Percentiles rank a stretch among this genome's conserved stretches.
Evolutionary conservation across 768 basidiomycete genomes (phyloP).

Genomic region (Daedaleopsis sinensis): DNA sequence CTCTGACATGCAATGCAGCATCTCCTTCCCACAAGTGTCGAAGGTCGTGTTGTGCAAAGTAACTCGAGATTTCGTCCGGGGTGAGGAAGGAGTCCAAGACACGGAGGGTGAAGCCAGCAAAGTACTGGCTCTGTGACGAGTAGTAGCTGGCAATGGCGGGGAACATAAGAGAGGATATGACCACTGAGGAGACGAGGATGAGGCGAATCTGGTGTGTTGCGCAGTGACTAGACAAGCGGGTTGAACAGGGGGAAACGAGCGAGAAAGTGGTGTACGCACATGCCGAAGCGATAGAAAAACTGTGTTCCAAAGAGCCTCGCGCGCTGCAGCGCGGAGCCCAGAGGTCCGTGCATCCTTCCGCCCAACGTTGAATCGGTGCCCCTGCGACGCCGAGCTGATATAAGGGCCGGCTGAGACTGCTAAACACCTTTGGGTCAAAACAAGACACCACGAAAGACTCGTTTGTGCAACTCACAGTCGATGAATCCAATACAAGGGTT

Average conservation of each 20-base stretch:
- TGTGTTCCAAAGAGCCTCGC: conserved; percentile 43
- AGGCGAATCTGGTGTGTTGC: conserved; percentile 90
- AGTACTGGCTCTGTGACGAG: conserved; percentile 62
- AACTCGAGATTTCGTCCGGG: conserved; percentile 52
- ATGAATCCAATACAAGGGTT: background rate
- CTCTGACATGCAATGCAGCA: conserved; percentile 61
- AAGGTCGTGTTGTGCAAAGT: conserved; percentile 63
- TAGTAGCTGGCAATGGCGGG: conserved; percentile 88
- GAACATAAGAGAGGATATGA: conserved; percentile 88
- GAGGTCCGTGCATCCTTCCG: conserved; percentile 23
- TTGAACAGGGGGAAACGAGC: background rate
- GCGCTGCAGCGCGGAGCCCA: conserved; percentile 33
- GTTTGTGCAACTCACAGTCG: background rate
- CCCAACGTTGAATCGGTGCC: background rate
- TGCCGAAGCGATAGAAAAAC: conserved; percentile 75
- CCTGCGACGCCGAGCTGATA: background rate
- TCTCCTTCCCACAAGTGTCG: conserved; percentile 74
- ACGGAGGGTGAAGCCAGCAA: conserved; percentile 55
- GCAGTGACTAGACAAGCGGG: conserved; percentile 61
- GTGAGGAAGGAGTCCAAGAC: conserved; percentile 68
- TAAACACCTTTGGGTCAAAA: background rate
- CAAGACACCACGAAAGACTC: background rate
- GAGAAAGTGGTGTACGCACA: conserved; percentile 52
- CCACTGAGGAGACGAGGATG: conserved; percentile 83
- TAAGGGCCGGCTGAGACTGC: conserved; percentile 1